Evolutionary conservation across 306 rosid species (phyloP), one percentile per base, ranked within the genome.

Genomic region (Cucumis hystrix): DNA sequence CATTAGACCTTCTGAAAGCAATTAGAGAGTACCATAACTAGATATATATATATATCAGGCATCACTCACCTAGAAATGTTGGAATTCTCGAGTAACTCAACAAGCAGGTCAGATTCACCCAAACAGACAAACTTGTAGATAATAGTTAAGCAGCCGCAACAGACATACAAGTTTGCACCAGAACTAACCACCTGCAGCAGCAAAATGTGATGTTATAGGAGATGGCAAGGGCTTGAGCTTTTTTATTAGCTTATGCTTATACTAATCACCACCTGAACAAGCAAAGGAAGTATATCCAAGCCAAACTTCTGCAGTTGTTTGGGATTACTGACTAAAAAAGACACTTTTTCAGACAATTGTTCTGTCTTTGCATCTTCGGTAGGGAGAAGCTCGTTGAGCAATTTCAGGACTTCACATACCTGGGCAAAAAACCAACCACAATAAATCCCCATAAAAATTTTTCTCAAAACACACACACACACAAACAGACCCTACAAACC

Each of bases 311-410:
- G 91, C 82, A 96, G 84, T 68, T 86, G 84, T 62, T 88, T 93
- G 47, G 91, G 88, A 62, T 23, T 84, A 87, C 76, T 67, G 73
- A 76, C 87, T 57, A 96, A 86, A 79, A 86, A 88, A 65, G 88
- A 79, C 83, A 89, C 94, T 74, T 86, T 92, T 54, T 91, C 91
- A 39, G 79, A 77, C 70, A 77, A 45, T 54, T 81, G 81, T 80
- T 87, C 90, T 83, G 76, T 80, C 75, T 84, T 87, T 75, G 83
- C 87, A 88, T 92, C 93, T 81, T 86, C 75, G 6, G 77, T 73
- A 66, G 97, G 99, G 80, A 96, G 93, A 83, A 96, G 99, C 84
- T 84, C 97, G 76, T 96, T 87, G 17, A 96, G 87, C 83, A 96
- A 81, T 82, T 88, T 92, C 59, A 96, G 93, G 81, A 84, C 97